A percentile compares a stretch with the other conserved stretches of the same genome.
Conservation (phyloP, 352 stramenopile genomes). For the Phytophthora pseudosyringae region DNA sequence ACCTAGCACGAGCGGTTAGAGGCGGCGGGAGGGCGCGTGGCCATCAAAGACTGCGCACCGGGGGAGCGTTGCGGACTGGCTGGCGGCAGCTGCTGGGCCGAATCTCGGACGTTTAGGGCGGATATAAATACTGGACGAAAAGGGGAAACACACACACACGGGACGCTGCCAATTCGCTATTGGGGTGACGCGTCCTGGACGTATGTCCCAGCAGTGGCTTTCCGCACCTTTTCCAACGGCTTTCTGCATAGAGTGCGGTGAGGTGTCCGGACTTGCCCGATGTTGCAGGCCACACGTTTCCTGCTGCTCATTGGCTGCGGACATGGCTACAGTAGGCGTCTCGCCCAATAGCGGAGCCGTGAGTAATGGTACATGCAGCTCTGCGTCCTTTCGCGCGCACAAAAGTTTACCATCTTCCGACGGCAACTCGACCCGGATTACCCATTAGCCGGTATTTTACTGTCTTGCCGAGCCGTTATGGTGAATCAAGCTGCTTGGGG, state of each 20-base stretch:
- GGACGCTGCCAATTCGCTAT: conserved; percentile 5
- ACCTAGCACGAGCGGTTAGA: no score
- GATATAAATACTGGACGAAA: conserved; percentile 31
- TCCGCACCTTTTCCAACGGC: conserved; percentile 52
- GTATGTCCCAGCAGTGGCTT: conserved; percentile 17
- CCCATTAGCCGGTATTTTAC: conserved; percentile 6
- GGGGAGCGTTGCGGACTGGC: conserved; percentile 5
- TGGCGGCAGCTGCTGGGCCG: conserved; percentile 8
- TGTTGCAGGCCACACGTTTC: not conserved
- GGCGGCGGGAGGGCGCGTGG: no score
- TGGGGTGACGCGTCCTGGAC: not conserved
- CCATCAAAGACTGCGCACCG: not conserved
- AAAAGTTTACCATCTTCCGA: conserved; percentile 2
- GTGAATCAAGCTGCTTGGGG: conserved; percentile 15
- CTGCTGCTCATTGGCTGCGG: conserved; percentile 6
- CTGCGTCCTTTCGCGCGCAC: conserved; percentile 2
- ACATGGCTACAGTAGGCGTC: conserved; percentile 16
- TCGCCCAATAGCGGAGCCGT: conserved; percentile 6
- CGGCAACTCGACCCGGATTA: not conserved
- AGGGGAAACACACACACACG: conserved; percentile 1
- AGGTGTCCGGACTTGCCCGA: conserved; percentile 33
- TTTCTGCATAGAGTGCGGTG: conserved; percentile 40
- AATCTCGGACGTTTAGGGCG: conserved; percentile 6
- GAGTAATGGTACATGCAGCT: conserved; percentile 6
- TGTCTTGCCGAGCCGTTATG: conserved; percentile 2